Percentiles rank a stretch among this genome's conserved stretches.
Conservation (phyloP, 441 rosid genomes). For the Daphne laureola region DNA sequence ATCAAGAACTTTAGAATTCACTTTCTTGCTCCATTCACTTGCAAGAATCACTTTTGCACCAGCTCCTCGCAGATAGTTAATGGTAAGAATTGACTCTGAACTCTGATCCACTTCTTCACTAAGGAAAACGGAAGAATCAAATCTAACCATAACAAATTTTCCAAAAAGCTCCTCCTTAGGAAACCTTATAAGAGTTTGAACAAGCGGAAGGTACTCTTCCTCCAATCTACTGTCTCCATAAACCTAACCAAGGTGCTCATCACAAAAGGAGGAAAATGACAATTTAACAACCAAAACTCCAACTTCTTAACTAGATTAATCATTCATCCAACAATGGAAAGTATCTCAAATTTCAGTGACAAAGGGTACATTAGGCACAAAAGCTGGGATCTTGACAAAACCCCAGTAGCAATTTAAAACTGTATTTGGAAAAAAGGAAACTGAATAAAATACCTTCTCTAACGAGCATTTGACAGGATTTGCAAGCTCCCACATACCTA, state of each 20-base stretch:
- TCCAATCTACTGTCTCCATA: slow-evolving; percentile 22
- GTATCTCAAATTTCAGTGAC: too few species aligned
- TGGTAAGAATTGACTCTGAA: slow-evolving; percentile 35
- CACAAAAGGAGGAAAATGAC: slow-evolving; percentile 5
- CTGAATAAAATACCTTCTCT: slow-evolving; percentile 20
- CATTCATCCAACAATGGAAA: too few species aligned
- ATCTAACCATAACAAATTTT: slow-evolving; percentile 68
- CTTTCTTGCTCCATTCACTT: slow-evolving; percentile 42
- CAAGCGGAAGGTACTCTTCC: slow-evolving; percentile 31
- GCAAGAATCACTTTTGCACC: slow-evolving; percentile 50
- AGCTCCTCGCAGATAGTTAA: slow-evolving; percentile 38
- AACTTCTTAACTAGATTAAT: slow-evolving; percentile 2
- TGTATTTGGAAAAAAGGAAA: too few species aligned
- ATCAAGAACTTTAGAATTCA: slow-evolving; percentile 24
- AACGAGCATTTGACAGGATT: slow-evolving; percentile 15
- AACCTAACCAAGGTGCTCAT: slow-evolving; percentile 25
- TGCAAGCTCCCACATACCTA: slow-evolving; percentile 23
- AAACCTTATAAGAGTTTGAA: slow-evolving; percentile 53
- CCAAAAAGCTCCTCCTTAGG: slow-evolving; percentile 44
- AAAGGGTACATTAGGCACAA: too few species aligned
- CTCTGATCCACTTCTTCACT: slow-evolving; percentile 28
- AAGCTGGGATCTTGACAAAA: too few species aligned
- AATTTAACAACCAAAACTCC: slow-evolving; percentile 9
- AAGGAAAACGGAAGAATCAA: slow-evolving; percentile 47
- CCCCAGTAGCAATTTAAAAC: too few species aligned